phyloP scores from a whole-genome alignment of 2,329 filamentous ascomycete species.

The Phaeosphaeria sp. region DNA sequence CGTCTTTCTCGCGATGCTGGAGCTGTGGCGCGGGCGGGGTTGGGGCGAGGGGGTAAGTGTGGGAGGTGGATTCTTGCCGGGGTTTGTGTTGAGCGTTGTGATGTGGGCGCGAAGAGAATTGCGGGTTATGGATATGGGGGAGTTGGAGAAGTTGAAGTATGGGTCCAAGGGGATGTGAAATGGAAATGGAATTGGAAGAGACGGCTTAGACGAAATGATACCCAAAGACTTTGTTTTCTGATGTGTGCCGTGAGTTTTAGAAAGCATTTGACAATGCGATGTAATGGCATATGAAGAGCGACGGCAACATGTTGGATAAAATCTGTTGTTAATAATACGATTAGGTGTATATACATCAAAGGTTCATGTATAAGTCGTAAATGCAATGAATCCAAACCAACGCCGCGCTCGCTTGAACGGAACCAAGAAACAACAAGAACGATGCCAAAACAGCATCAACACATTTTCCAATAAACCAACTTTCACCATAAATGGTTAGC shows the following conservation, averaged over 20 bases:
- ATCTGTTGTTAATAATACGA: background rate
- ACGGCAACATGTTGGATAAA: too few relatives aligned
- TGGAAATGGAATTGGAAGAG: background rate
- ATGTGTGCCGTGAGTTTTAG: background rate
- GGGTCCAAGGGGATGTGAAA: conserved; percentile 10
- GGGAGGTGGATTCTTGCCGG: conserved; percentile 50
- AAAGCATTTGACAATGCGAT: background rate
- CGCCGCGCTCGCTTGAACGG: conserved; percentile 18
- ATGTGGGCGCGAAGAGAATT: conserved; percentile 70
- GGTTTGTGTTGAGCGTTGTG: conserved; percentile 65
- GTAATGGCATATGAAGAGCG: too few relatives aligned
- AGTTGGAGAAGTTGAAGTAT: conserved; percentile 65
- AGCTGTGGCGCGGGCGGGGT: conserved; percentile 31
- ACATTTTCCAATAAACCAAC: background rate
- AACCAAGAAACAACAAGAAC: background rate
- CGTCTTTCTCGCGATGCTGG: conserved; percentile 55
- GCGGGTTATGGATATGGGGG: conserved; percentile 71
- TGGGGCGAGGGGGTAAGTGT: conserved; percentile 39
- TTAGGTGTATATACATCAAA: conserved; percentile 5
- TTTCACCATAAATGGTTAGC: background rate
- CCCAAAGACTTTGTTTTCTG: background rate
- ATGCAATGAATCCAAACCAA: conserved; percentile 14
- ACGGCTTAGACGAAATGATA: conserved; percentile 1
- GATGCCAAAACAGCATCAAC: background rate
- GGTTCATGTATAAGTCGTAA: background rate